Evolutionary conservation across 208 protist genomes (phyloP), one percentile per base, ranked within the genome.

Genomic region (Vickermania spadyakhi): DNA sequence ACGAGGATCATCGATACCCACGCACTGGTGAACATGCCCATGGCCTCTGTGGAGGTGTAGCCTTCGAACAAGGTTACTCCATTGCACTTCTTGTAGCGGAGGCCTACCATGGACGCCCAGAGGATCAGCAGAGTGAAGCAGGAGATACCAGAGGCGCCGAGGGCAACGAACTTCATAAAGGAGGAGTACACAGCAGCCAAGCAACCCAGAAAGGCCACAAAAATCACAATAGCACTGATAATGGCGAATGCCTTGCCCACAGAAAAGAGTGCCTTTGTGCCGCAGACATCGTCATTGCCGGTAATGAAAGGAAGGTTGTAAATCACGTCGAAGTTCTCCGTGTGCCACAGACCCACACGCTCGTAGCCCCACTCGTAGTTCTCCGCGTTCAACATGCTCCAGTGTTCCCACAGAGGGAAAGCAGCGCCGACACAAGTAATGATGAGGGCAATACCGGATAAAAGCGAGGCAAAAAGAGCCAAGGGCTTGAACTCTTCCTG

Each of bases 21-120:
- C 41, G 72, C 68, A 36, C 52, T 52, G 62, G 78, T 77, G 72
- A 83, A 76, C 71, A 83, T 71, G 45, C 67, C 77, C 3, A 83
- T 72, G 31, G 72, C 77, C 23, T 83, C 73, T 1, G 66, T 72
- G 54, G 79, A 79, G 28, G 74, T 56, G 55, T 59, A 83, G 50
- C 72, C 73, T 21, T 11, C 42, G 58, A 77, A 83, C 55, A 56
- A 3, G 60, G 78, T 72, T 13, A 42, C 31, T 22, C 45, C 50
- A 26, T 21, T 53, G 23, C 30, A 53, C 49, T 56, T 51, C 7
- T 23, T 52, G 70, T 79, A 79, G 51, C 72, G 77, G 0, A 62
- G 62, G 52, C 60, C 45, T 31, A 83, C 30, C 55, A 68, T 59
- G 66, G 76, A 63, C 4, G 65, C 72, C 70, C 68, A 78, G 56